Conservation (phyloP, 2,329 filamentous ascomycete genomes). For the Colletotrichum karsti region DNA sequence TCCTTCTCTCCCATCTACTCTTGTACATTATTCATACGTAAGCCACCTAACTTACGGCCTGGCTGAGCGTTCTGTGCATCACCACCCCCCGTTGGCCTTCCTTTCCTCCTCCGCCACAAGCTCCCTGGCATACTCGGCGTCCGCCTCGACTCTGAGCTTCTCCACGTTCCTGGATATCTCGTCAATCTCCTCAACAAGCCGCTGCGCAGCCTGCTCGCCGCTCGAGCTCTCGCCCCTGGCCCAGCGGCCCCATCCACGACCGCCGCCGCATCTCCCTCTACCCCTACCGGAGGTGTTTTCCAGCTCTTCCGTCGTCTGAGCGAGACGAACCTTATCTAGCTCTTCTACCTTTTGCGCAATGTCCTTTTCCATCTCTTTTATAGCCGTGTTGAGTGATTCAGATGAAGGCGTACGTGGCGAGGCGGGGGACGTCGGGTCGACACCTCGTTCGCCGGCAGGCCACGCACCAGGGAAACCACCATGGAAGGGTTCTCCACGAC, state of each 20-base stretch:
- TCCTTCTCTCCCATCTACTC: not conserved
- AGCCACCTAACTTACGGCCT: too few species aligned
- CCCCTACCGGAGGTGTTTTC: slow-evolving; percentile 2
- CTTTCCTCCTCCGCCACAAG: slow-evolving; percentile 41
- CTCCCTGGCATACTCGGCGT: slow-evolving; percentile 56
- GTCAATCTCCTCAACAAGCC: slow-evolving; percentile 47
- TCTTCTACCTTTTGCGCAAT: slow-evolving; percentile 22
- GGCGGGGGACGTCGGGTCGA: not conserved
- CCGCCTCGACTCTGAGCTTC: slow-evolving; percentile 50
- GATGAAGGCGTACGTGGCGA: not conserved
- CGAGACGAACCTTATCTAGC: slow-evolving; percentile 16
- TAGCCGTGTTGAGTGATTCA: slow-evolving; percentile 12
- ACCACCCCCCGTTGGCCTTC: slow-evolving; percentile 4
- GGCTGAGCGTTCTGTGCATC: not conserved
- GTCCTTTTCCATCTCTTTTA: slow-evolving; percentile 4
- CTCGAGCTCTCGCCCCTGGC: not conserved
- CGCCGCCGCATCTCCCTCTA: slow-evolving; percentile 8
- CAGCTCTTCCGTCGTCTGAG: slow-evolving; percentile 8
- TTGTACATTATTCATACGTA: not conserved
- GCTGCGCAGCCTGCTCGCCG: slow-evolving; percentile 21
- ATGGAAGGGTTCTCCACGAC: not conserved
- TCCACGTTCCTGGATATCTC: slow-evolving; percentile 47
- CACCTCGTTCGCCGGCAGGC: not conserved
- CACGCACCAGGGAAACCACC: slow-evolving; percentile 8
- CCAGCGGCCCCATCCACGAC: not conserved